These are phyloP conservation scores for Areca catechu DNA, from an alignment of 176 grass and related monocot genomes.

Conservation along the genomic window DNA sequence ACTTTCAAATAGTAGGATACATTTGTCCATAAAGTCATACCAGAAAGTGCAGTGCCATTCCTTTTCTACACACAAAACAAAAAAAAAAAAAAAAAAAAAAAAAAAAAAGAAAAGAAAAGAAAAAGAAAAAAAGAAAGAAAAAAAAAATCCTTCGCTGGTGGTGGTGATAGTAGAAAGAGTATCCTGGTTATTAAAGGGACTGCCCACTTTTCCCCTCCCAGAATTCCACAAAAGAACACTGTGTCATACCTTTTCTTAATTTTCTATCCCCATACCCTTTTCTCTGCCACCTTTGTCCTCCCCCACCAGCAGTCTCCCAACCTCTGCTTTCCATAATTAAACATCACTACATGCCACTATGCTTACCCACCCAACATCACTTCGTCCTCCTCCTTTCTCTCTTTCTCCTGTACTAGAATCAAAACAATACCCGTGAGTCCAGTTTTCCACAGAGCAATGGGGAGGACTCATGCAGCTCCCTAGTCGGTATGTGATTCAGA, in stretches of 20 bases:
- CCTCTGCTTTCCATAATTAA: conserved; percentile 35
- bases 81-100: neutral
- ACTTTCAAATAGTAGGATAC: no score
- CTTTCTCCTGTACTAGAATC: no score
- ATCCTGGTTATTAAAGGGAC: conserved; percentile 26
- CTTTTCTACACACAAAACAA: no score
- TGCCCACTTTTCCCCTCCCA: conserved; percentile 27
- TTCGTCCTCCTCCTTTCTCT: no score
- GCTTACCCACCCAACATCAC: neutral
- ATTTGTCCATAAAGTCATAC: no score
- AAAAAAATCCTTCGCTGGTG: conserved; percentile 6
- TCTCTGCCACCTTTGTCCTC: neutral
- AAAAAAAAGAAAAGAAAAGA: neutral
- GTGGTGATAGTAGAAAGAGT: conserved; percentile 10
- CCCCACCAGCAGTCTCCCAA: conserved; percentile 10
- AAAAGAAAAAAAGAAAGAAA: no score
- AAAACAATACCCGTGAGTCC: no score
- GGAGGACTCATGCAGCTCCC: no score
- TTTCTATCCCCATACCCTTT: no score
- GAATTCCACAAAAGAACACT: conserved; percentile 18
- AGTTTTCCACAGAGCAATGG: no score
- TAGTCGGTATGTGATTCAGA: no score
- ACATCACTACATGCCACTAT: conserved; percentile 25
- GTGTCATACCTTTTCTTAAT: conserved; percentile 6
- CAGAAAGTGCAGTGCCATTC: no score